Conservation (phyloP, 768 basidiomycete species). For the Phaeolepiota aurea region DNA sequence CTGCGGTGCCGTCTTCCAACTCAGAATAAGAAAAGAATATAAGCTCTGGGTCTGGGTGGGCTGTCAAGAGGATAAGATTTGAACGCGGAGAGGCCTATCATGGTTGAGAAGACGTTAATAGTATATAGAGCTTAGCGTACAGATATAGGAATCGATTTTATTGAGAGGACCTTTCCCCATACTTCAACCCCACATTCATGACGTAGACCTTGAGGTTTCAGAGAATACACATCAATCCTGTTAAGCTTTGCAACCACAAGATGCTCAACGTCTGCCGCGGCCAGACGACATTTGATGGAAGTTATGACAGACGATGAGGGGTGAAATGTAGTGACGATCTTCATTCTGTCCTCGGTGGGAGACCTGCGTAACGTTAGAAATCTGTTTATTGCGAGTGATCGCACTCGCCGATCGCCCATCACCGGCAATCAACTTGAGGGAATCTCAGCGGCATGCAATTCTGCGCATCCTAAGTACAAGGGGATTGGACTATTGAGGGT, state of each 20-base stretch:
- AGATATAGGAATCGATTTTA: constrained; percentile 45
- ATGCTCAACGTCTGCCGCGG: constrained; percentile 44
- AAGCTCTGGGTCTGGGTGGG: constrained; percentile 71
- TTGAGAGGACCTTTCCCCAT: constrained; percentile 56
- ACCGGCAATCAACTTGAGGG: background rate
- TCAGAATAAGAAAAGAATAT: constrained; percentile 50
- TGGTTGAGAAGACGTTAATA: background rate
- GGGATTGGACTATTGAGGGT: too few relatives aligned
- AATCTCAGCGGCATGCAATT: too few relatives aligned
- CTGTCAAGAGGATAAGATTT: constrained; percentile 60
- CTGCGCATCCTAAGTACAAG: too few relatives aligned
- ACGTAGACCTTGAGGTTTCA: constrained; percentile 51
- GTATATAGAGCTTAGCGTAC: too few relatives aligned
- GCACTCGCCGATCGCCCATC: too few relatives aligned
- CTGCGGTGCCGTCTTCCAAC: constrained; percentile 20
- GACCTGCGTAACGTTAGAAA: background rate
- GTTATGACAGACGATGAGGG: constrained; percentile 61
- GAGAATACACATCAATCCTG: constrained; percentile 59
- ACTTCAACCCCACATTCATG: constrained; percentile 54
- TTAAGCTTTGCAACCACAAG: constrained; percentile 64
- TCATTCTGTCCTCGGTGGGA: constrained; percentile 22
- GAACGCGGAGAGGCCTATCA: constrained; percentile 25
- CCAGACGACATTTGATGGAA: constrained; percentile 63
- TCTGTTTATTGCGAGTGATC: too few relatives aligned
- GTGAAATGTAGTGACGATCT: constrained; percentile 70